Evolutionary conservation across 768 basidiomycete genomes (phyloP), one percentile per base, ranked within the genome.

Genomic region (Botryobasidium botryosum): DNA sequence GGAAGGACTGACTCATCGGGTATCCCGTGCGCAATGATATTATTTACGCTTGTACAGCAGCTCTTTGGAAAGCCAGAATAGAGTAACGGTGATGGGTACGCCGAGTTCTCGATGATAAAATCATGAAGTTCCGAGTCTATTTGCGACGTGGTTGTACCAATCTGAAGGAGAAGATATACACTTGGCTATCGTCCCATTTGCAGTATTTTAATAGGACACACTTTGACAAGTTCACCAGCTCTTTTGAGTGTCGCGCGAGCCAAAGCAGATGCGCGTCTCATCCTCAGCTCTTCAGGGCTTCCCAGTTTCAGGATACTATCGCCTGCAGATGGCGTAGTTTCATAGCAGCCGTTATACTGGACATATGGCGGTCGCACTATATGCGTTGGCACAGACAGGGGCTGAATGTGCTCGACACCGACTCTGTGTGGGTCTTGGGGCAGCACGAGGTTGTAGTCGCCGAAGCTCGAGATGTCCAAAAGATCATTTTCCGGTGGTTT

Each of bases 41-140:
- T 92, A 55, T 94, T 94, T 44, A 91, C 67, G 50, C 87, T 88
- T 21, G 83, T 86, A 56, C 83, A 86, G 54, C 80, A 79, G 17
- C 82, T 77, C 47, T 71, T 73, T 6, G 84, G 81, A 57, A 75
- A 87, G 6, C 73, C 79, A 6, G 66, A 62, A 57, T 91, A 92
- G 0, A 66, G 68, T 40, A 92, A 62, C 0, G 90, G 84, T 6
- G 87, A 90, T 0, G 90, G 90, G 59, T 92, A 94, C 5, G 85
- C 90, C 20, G 68, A 68, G 52, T 69, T 67, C 0, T 65, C 59
- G 31, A 83, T 51, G 46, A 90, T 79, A 48, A 71, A 76, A 5
- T 78, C 67, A 46, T 91, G 87, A 31, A 91, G 63, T 1, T 68
- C 65, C 10, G 64, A 61, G 57, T 94, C 87, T 40, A 94, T 77